Percentiles rank a stretch among this genome's conserved stretches.
phyloP scores from a whole-genome alignment of 164 flowering plant species.

The Paratinospora sagittata region DNA sequence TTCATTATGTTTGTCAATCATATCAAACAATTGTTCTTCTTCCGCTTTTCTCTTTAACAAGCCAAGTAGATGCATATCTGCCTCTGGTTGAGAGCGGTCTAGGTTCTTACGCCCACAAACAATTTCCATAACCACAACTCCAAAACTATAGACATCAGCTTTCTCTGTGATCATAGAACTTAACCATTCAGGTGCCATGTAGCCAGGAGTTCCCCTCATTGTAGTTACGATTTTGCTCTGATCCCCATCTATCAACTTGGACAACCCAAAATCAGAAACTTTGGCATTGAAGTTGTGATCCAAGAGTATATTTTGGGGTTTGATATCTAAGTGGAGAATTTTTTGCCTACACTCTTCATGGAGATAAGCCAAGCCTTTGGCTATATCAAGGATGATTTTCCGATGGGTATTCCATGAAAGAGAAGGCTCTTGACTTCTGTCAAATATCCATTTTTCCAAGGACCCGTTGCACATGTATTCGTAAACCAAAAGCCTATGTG shows the following conservation, averaged over 20 bases:
- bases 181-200: slow-evolving; percentile 7
- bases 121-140: slow-evolving; percentile 23
- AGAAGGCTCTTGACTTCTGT: neutral
- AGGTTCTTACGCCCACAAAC: slow-evolving; percentile 23
- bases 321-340: slow-evolving; percentile 27
- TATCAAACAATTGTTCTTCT: slow-evolving; percentile 9
- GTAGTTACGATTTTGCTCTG: slow-evolving; percentile 23
- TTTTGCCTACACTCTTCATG: slow-evolving; percentile 26
- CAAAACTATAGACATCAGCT: slow-evolving; percentile 28
- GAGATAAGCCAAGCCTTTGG: slow-evolving; percentile 22
- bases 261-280: slow-evolving; percentile 24
- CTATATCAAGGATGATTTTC: slow-evolving; percentile 15
- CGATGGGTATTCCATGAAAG: slow-evolving; percentile 18
- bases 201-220: neutral
- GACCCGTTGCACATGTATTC: slow-evolving; percentile 18
- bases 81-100: slow-evolving; percentile 11
- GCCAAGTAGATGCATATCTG: slow-evolving; percentile 4
- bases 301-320: slow-evolving; percentile 16
- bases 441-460: slow-evolving; percentile 26
- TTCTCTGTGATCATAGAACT: slow-evolving; percentile 15
- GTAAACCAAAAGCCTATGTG: neutral
- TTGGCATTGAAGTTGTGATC: slow-evolving; percentile 21
- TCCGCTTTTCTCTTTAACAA: slow-evolving; percentile 11
- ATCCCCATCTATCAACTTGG: slow-evolving; percentile 12
- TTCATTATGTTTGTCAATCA: neutral